Base-by-base conservation (phyloP, 2,329 filamentous ascomycete species). In the Xylaria sp. region DNA sequence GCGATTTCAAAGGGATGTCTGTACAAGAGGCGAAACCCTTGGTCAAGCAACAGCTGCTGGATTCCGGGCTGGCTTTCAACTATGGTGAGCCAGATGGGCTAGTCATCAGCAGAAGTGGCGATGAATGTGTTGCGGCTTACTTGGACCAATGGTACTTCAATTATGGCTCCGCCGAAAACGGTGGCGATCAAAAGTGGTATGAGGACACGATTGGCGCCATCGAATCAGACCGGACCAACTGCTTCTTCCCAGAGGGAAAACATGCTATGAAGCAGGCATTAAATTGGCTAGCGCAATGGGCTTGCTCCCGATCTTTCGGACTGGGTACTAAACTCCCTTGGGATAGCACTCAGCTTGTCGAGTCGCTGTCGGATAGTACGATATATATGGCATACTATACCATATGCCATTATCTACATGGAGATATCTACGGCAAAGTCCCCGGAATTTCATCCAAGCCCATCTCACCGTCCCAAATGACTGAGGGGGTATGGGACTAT, bases 111-210 rank as follows among this genome's bases (percentile, higher is more conserved):
- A 65, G 96, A 81, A 97, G 93, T 75, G 93, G 91, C 34, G 95
- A 98, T 78, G 93, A 97, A 74, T 98, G 96, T 79, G 94, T 97
- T 68, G 95, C 96, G 18, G 92, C 94, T 37, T 90, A 95, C 74
- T 90, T 98, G 78, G 95, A 98, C 76, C 96, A 99, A 82, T 99
- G 96, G 94, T 99, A 97, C 83, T 85, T 99, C 76, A 95, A 98
- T 82, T 99, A 99, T 78, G 96, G 96, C 71, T 66, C 68, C 20
- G 64, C 37, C 3, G 68, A 66, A 46, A 70, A 70, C 32, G 70
- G 68, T 10, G 69, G 69, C 41, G 69, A 70, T 48, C 65, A 70
- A 52, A 12, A 63, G 55, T 98, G 96, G 96, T 92, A 92, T 78
- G 83, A 92, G 71, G 85, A 88, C 52, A 93, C 92, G 15, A 84